These are phyloP conservation scores for Arxiozyma slooffiae DNA, from an alignment of 1,139 yeast genomes.

Conservation along the genomic window DNA sequence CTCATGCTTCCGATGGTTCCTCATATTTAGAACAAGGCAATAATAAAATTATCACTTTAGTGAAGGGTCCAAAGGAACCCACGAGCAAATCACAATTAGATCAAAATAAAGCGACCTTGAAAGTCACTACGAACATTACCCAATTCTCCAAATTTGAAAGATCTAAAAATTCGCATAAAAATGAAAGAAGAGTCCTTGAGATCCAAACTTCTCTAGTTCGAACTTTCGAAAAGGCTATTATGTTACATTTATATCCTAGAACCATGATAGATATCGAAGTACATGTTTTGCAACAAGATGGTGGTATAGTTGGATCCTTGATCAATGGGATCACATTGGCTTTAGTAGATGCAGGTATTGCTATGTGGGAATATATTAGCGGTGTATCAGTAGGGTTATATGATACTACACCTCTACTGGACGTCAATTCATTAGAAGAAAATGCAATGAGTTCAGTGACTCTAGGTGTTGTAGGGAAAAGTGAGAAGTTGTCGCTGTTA, in stretches of 20 bases:
- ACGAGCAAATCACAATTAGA: conserved; percentile 40
- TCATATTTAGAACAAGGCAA: conserved; percentile 89
- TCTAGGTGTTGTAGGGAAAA: conserved; percentile 72
- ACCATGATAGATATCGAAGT: conserved; percentile 66
- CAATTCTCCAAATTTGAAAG: conserved; percentile 76
- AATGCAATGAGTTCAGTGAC: conserved; percentile 72
- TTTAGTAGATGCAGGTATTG: conserved; percentile 87
- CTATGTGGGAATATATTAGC: conserved; percentile 84
- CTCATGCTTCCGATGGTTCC: conserved; percentile 84
- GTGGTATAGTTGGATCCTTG: conserved; percentile 72
- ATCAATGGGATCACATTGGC: conserved; percentile 87
- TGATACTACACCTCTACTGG: conserved; percentile 68
- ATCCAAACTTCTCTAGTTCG: conserved; percentile 63
- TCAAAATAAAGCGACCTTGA: conserved; percentile 44
- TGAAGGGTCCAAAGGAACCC: conserved; percentile 88
- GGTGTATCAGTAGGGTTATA: conserved; percentile 73
- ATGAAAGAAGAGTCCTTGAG: conserved; percentile 68
- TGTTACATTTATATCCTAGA: conserved; percentile 69
- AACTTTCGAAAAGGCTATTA: conserved; percentile 71
- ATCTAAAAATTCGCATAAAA: conserved; percentile 45
- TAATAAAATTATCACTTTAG: conserved; percentile 76
- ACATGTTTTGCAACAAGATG: conserved; percentile 82
- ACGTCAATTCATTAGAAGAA: conserved; percentile 76
- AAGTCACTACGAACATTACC: conserved; percentile 60
- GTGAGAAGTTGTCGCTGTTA: conserved; percentile 67